Percentiles rank a stretch among this genome's conserved stretches.
Conservation (phyloP, 805 yeast species). For the Schwanniomyces pseudopolymorphus region DNA sequence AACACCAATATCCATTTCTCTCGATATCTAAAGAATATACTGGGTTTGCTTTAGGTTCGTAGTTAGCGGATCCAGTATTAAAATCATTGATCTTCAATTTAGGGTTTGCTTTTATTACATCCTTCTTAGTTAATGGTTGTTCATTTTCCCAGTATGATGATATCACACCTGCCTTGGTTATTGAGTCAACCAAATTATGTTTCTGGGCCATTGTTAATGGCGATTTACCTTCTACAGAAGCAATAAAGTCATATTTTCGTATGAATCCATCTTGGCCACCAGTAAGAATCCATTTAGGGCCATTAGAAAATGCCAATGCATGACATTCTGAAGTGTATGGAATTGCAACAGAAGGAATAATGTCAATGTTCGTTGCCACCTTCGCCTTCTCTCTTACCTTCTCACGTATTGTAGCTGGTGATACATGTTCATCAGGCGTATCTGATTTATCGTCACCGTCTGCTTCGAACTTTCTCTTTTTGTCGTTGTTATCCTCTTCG, state of each 20-base stretch:
- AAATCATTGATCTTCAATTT: slow-evolving; percentile 37
- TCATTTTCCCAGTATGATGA: slow-evolving; percentile 95
- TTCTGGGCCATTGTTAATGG: slow-evolving; percentile 89
- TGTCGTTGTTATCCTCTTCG: neutral
- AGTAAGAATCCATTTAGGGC: slow-evolving; percentile 82
- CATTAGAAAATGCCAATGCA: slow-evolving; percentile 72
- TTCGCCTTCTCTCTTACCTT: slow-evolving; percentile 44
- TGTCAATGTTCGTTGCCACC: slow-evolving; percentile 58
- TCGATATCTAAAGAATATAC: slow-evolving; percentile 87
- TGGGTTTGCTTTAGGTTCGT: slow-evolving; percentile 71
- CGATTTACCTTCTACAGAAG: slow-evolving; percentile 81
- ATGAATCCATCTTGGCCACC: slow-evolving; percentile 97
- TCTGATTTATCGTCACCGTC: slow-evolving; percentile 2
- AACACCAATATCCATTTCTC: slow-evolving; percentile 76
- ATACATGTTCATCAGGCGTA: neutral
- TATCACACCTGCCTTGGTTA: slow-evolving; percentile 80
- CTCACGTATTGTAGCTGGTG: slow-evolving; percentile 14
- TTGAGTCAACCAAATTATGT: slow-evolving; percentile 84
- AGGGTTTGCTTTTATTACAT: slow-evolving; percentile 31
- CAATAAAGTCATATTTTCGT: slow-evolving; percentile 82
- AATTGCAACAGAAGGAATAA: slow-evolving; percentile 83
- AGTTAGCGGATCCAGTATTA: slow-evolving; percentile 35
- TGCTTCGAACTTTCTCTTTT: neutral
- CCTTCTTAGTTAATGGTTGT: slow-evolving; percentile 62
- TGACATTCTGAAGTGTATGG: slow-evolving; percentile 80